Conservation (phyloP, 805 yeast species). For the Torulaspora indica region DNA sequence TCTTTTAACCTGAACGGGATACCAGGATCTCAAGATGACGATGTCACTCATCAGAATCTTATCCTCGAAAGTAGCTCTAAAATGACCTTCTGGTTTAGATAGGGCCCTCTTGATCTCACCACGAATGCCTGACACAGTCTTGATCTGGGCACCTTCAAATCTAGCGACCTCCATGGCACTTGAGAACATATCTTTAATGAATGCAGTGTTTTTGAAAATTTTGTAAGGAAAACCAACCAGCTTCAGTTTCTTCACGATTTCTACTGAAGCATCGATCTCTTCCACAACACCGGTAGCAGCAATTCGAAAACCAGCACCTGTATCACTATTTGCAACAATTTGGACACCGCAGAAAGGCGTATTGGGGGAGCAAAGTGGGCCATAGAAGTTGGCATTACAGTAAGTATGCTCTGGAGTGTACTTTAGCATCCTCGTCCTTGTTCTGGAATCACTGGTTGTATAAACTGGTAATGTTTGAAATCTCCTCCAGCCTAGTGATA, state of each 20-base stretch:
- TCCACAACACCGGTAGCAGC: slow-evolving; percentile 96
- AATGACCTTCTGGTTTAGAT: slow-evolving; percentile 91
- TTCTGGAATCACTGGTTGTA: slow-evolving; percentile 95
- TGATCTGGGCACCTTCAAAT: slow-evolving; percentile 95
- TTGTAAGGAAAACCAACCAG: slow-evolving; percentile 93
- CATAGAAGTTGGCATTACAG: slow-evolving; percentile 93
- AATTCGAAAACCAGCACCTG: slow-evolving; percentile 87
- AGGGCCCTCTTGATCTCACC: slow-evolving; percentile 97
- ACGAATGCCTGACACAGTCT: slow-evolving; percentile 94
- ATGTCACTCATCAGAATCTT: slow-evolving; percentile 87
- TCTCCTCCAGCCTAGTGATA: slow-evolving; percentile 97
- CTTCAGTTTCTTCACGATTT: slow-evolving; percentile 92
- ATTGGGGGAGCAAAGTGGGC: slow-evolving; percentile 95
- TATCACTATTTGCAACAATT: slow-evolving; percentile 72
- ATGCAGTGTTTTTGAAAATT: slow-evolving; percentile 92
- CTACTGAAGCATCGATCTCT: slow-evolving; percentile 82
- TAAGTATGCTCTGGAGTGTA: slow-evolving; percentile 98
- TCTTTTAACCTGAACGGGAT: slow-evolving; percentile 83
- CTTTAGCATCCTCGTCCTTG: slow-evolving; percentile 95
- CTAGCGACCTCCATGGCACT: slow-evolving; percentile 92
- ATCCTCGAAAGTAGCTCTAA: slow-evolving; percentile 95
- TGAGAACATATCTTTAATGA: slow-evolving; percentile 92
- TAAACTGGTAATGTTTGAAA: slow-evolving; percentile 95
- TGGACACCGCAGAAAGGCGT: slow-evolving; percentile 97
- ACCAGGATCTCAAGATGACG: slow-evolving; percentile 90